Evolutionary conservation across 768 basidiomycete species (phyloP).

Genomic region (Artomyces pyxidatus): DNA sequence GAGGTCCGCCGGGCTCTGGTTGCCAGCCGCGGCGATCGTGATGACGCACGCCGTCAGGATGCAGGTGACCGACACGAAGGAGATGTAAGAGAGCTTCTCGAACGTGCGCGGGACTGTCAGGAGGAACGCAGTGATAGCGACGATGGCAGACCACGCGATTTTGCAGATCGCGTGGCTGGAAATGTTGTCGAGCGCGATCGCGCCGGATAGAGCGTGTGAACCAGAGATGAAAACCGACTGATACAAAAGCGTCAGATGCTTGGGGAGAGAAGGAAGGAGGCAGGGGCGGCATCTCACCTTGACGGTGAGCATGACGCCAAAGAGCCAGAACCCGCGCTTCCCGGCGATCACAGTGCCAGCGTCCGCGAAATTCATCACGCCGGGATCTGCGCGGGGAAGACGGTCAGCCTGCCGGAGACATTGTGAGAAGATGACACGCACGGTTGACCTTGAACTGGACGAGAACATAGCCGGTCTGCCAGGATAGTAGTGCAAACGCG

Average conservation of each 20-base stretch:
- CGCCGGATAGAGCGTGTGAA: background rate
- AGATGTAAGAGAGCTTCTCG: constrained; percentile 2
- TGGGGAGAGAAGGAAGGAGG: background rate
- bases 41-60: background rate
- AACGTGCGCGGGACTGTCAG: constrained; percentile 1
- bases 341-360: background rate
- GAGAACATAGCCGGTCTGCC: constrained; percentile 3
- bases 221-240: background rate
- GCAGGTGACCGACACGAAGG: background rate
- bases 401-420: background rate
- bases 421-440: background rate
- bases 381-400: background rate
- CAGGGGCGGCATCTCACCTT: background rate
- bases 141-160: constrained; percentile 1
- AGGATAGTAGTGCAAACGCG: background rate
- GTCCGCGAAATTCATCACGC: constrained; percentile 2
- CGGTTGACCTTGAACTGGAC: constrained; percentile 2
- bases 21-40: background rate
- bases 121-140: background rate
- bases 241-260: background rate
- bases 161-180: background rate
- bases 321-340: background rate
- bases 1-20: background rate
- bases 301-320: background rate
- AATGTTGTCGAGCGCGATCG: background rate